Evolutionary conservation across 2,329 filamentous ascomycete genomes (phyloP).

Genomic region (Aureobasidium lini): DNA sequence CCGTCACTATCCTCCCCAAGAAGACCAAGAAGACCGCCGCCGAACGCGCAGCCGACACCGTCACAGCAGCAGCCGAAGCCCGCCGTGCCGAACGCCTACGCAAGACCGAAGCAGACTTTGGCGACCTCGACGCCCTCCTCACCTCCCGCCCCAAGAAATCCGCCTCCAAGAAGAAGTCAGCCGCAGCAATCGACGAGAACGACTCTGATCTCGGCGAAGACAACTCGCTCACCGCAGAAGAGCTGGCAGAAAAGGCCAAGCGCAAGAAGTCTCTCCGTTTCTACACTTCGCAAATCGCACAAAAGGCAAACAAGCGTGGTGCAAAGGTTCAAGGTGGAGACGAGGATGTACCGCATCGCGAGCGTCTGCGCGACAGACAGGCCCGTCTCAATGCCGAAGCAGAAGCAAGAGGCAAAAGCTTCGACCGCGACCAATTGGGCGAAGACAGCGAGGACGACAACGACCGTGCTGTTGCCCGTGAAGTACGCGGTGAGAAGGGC

Average conservation of each 20-base stretch:
- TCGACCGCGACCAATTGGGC: conserved; percentile 59
- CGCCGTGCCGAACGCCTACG: conserved; percentile 47
- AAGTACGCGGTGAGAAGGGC: conserved; percentile 36
- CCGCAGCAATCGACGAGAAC: conserved; percentile 39
- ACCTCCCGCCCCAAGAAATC: conserved; percentile 29
- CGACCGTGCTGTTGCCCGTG: conserved; percentile 47
- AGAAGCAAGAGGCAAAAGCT: conserved; percentile 67
- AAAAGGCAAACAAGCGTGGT: conserved; percentile 82
- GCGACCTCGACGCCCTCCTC: conserved; percentile 60
- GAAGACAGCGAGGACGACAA: conserved; percentile 60
- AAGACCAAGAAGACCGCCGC: conserved; percentile 39
- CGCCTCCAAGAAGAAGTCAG: conserved; percentile 17
- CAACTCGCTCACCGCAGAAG: conserved; percentile 64
- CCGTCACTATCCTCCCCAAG: conserved; percentile 19
- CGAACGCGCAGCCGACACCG: conserved; percentile 43
- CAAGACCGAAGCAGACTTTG: conserved; percentile 62
- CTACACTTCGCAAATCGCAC: conserved; percentile 95
- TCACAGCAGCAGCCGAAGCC: conserved; percentile 48
- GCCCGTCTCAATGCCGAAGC: conserved; percentile 83
- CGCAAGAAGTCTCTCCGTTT: conserved; percentile 92
- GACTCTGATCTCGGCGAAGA: conserved; percentile 94
- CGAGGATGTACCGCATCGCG: conserved; percentile 76
- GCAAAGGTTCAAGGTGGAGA: conserved; percentile 69
- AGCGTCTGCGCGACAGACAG: conserved; percentile 78
- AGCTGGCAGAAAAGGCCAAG: conserved; percentile 77